Conservation (phyloP, 495 filamentous ascomycete genomes). For the Penicillium ochrochloron region DNA sequence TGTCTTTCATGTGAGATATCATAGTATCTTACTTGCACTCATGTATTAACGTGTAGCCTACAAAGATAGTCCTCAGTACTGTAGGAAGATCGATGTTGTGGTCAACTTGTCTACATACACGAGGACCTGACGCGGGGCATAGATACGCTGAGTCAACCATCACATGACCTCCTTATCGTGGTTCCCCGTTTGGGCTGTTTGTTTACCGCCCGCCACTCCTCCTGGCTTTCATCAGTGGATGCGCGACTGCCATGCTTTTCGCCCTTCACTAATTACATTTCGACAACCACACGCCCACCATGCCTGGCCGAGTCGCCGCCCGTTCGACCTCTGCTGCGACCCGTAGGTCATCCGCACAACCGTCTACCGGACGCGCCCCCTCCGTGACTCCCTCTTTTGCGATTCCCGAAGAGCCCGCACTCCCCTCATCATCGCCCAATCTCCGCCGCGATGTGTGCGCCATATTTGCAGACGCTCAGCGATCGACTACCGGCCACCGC, state of each 20-base stretch:
- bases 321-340: conserved; percentile 59
- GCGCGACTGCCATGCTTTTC: conserved; percentile 36
- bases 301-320: conserved; percentile 66
- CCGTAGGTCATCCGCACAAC: conserved; percentile 61
- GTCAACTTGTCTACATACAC: too few relatives aligned
- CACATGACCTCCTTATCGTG: conserved; percentile 43
- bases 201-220: conserved; percentile 45
- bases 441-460: conserved; percentile 76
- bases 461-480: conserved; percentile 87
- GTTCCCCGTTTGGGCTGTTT: conserved; percentile 54
- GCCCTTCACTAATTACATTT: conserved; percentile 26
- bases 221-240: conserved; percentile 29
- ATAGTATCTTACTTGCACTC: too few relatives aligned
- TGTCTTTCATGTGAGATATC: too few relatives aligned
- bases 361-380: conserved; percentile 63
- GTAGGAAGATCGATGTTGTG: too few relatives aligned
- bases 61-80: too few relatives aligned
- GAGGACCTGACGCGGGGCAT: too few relatives aligned
- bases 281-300: conserved; percentile 40
- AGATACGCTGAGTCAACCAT: background rate
- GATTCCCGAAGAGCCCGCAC: conserved; percentile 70
- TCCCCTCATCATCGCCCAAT: conserved; percentile 58
- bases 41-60: too few relatives aligned
- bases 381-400: conserved; percentile 63
- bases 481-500: conserved; percentile 82